Conservation (phyloP, 306 rosid genomes). For the Dryas octopetala region DNA sequence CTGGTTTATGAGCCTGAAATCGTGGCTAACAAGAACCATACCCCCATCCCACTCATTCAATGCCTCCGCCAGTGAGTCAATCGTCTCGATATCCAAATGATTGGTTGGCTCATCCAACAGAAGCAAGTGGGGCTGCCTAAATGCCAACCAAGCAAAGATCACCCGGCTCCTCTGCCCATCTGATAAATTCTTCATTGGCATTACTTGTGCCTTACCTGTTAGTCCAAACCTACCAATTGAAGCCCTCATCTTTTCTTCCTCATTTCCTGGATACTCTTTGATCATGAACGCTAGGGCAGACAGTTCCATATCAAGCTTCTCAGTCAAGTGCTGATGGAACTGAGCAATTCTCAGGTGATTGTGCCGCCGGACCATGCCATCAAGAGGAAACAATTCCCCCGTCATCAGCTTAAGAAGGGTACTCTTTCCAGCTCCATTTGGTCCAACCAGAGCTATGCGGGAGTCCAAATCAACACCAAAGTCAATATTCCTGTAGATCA, state of each 20-base stretch:
- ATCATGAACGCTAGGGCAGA: conserved; percentile 84
- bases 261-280: conserved; percentile 87
- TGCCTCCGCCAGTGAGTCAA: conserved; percentile 92
- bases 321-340: conserved; percentile 92
- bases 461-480: conserved; percentile 97
- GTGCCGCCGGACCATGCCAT: conserved; percentile 98
- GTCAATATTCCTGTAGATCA: conserved; percentile 82
- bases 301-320: conserved; percentile 85
- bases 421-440: conserved; percentile 99
- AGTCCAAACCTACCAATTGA: conserved; percentile 91
- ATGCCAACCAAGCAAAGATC: conserved; percentile 94
- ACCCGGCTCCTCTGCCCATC: conserved; percentile 99
- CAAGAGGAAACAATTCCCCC: conserved; percentile 74
- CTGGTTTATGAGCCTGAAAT: conserved; percentile 97
- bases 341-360: conserved; percentile 98
- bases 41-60: conserved; percentile 99
- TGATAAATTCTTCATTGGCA: conserved; percentile 94
- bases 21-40: conserved; percentile 94
- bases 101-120: conserved; percentile 94
- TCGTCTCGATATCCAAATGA: conserved; percentile 96
- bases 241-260: conserved; percentile 96
- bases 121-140: conserved; percentile 86
- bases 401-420: conserved; percentile 97
- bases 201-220: conserved; percentile 93
- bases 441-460: conserved; percentile 92